Evolutionary conservation across 164 flowering plant species (phyloP).

Genomic region (Piper longum): DNA sequence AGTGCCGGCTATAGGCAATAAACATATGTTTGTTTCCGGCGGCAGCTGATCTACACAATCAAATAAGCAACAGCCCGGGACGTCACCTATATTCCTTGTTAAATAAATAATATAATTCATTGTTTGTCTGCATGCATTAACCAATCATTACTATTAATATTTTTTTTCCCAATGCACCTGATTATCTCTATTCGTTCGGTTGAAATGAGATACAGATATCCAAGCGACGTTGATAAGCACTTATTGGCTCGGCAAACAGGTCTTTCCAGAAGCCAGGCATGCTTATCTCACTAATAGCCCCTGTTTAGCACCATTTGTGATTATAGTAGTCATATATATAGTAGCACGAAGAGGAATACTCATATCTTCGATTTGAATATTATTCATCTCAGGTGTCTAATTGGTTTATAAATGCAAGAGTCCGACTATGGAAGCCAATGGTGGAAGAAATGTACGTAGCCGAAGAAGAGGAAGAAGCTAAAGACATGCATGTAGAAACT

Average conservation of each 20-base stretch:
- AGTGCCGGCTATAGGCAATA: too few relatives aligned
- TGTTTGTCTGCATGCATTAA: too few relatives aligned
- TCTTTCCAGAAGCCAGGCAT: slow-evolving; percentile 94
- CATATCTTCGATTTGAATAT: too few relatives aligned
- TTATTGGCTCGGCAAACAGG: slow-evolving; percentile 93
- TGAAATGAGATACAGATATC: slow-evolving; percentile 44
- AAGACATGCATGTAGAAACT: slow-evolving; percentile 9
- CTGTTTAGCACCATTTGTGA: too few relatives aligned
- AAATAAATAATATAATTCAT: too few relatives aligned
- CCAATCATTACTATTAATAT: too few relatives aligned
- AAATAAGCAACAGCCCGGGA: too few relatives aligned
- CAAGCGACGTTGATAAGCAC: slow-evolving; percentile 93
- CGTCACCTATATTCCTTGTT: too few relatives aligned
- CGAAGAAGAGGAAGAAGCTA: slow-evolving; percentile 39
- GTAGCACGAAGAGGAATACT: too few relatives aligned
- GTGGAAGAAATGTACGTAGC: slow-evolving; percentile 88
- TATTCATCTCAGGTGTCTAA: slow-evolving; percentile 56
- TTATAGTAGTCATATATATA: not conserved
- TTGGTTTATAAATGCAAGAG: slow-evolving; percentile 93
- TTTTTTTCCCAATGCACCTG: not conserved
- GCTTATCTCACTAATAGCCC: slow-evolving; percentile 15
- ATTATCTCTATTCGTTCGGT: not conserved
- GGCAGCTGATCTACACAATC: too few relatives aligned
- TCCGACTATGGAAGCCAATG: slow-evolving; percentile 92
- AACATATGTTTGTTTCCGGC: too few relatives aligned